Evolutionary conservation across 768 basidiomycete species (phyloP).

Genomic region (Trichaptum fuscoviolaceum): DNA sequence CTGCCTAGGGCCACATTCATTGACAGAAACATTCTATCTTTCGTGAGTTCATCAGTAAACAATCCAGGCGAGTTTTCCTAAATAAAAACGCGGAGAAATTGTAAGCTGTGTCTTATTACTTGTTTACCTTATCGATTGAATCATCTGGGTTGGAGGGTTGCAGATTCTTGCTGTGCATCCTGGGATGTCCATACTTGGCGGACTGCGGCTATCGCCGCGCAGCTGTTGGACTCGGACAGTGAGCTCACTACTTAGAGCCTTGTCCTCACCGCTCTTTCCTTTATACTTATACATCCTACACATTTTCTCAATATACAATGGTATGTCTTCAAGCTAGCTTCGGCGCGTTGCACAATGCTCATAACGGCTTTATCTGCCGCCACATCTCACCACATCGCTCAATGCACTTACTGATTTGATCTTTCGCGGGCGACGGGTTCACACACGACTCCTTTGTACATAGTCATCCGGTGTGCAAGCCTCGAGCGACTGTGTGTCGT

Average conservation of each 20-base stretch:
- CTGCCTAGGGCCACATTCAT: no score
- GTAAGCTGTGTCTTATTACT: background rate
- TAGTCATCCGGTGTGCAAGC: background rate
- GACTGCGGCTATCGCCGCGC: background rate
- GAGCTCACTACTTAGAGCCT: background rate
- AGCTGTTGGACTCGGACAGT: background rate
- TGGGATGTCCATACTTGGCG: background rate
- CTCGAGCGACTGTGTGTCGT: slow-evolving; percentile 11
- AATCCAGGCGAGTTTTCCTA: no score
- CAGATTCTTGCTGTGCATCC: background rate
- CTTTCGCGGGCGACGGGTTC: background rate
- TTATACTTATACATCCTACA: background rate
- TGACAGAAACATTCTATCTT: no score
- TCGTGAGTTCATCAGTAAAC: no score
- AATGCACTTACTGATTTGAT: background rate
- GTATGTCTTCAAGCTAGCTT: background rate
- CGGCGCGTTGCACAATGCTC: background rate
- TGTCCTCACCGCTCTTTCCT: background rate
- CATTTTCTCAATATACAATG: background rate
- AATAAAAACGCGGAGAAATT: background rate
- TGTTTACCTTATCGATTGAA: background rate
- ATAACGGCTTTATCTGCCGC: background rate
- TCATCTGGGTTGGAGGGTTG: background rate
- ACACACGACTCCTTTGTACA: background rate
- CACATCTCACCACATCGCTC: background rate